Evolutionary conservation across 2,329 filamentous ascomycete species (phyloP).

Genomic region (Acarospora socialis): DNA sequence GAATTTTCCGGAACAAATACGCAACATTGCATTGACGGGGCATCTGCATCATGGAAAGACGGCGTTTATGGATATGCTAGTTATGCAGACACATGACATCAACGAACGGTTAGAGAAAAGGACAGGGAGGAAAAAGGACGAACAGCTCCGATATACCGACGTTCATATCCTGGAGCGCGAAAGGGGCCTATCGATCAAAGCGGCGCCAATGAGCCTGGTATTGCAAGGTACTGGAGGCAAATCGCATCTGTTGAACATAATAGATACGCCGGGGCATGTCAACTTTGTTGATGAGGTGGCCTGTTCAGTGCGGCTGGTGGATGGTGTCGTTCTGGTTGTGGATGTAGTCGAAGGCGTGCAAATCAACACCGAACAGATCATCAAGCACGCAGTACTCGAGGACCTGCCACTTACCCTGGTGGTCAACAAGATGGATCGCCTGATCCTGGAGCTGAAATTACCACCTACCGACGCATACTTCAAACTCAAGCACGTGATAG

Average conservation of each 20-base stretch:
- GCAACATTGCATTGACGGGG: slow-evolving; percentile 82
- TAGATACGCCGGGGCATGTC: slow-evolving; percentile 94
- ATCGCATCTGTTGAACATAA: slow-evolving; percentile 84
- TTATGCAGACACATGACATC: slow-evolving; percentile 87
- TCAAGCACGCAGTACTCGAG: slow-evolving; percentile 86
- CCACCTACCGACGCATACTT: slow-evolving; percentile 95
- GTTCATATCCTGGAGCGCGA: slow-evolving; percentile 79
- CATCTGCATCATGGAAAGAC: slow-evolving; percentile 97
- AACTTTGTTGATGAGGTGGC: slow-evolving; percentile 98
- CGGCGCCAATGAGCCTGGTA: slow-evolving; percentile 86
- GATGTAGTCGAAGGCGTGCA: slow-evolving; percentile 99
- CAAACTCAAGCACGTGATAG: slow-evolving; percentile 96
- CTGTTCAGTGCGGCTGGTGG: slow-evolving; percentile 68
- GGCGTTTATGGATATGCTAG: slow-evolving; percentile 95
- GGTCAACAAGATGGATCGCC: slow-evolving; percentile 92
- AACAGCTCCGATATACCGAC: slow-evolving; percentile 90
- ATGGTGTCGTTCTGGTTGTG: slow-evolving; percentile 84
- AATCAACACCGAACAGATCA: slow-evolving; percentile 90
- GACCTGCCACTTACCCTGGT: slow-evolving; percentile 79
- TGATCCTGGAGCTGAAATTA: slow-evolving; percentile 87
- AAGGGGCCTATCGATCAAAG: slow-evolving; percentile 80
- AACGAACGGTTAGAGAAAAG: slow-evolving; percentile 63
- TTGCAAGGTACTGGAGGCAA: slow-evolving; percentile 81
- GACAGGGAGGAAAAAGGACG: slow-evolving; percentile 66
- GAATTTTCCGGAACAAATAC: slow-evolving; percentile 87